A percentile compares a stretch with the other conserved stretches of the same genome.
Conservation (phyloP, 1,284 basidiomycete genomes). For the Moesziomyces globuligerus region DNA sequence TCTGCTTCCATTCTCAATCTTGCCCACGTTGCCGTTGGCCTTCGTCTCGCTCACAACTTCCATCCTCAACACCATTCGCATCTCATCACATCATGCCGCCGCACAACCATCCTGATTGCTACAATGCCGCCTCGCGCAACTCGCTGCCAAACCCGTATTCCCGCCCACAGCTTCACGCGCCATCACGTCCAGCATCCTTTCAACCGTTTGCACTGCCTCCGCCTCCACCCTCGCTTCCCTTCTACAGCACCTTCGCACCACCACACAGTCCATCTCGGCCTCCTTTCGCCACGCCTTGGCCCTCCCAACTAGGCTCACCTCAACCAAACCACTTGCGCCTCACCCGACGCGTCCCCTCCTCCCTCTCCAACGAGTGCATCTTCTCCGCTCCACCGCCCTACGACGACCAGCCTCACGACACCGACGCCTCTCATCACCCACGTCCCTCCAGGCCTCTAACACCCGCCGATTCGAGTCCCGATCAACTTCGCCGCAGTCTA, state of each 20-base stretch:
- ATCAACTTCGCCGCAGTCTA: background rate
- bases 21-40: background rate
- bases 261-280: background rate
- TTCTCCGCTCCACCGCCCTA: background rate
- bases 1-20: background rate
- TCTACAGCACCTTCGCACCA: slow-evolving; percentile 11
- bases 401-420: slow-evolving; percentile 4
- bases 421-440: background rate
- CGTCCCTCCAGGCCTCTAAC: background rate
- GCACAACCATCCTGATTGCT: slow-evolving; percentile 2
- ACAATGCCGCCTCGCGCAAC: slow-evolving; percentile 9
- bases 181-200: background rate
- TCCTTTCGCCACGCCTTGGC: slow-evolving; percentile 1
- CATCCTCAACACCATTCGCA: background rate
- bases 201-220: background rate
- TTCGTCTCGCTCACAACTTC: background rate
- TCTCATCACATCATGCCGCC: background rate
- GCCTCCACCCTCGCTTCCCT: slow-evolving; percentile 8
- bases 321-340: slow-evolving; percentile 4
- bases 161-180: slow-evolving; percentile 1
- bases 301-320: slow-evolving; percentile 1
- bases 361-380: slow-evolving; percentile 22
- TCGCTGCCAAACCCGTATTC: slow-evolving; percentile 17
- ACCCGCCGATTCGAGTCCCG: background rate
- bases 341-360: slow-evolving; percentile 22